A percentile compares a stretch with the other conserved stretches of the same genome.
Conservation (phyloP, 2,329 filamentous ascomycete species). For the Bertia moriformis region DNA sequence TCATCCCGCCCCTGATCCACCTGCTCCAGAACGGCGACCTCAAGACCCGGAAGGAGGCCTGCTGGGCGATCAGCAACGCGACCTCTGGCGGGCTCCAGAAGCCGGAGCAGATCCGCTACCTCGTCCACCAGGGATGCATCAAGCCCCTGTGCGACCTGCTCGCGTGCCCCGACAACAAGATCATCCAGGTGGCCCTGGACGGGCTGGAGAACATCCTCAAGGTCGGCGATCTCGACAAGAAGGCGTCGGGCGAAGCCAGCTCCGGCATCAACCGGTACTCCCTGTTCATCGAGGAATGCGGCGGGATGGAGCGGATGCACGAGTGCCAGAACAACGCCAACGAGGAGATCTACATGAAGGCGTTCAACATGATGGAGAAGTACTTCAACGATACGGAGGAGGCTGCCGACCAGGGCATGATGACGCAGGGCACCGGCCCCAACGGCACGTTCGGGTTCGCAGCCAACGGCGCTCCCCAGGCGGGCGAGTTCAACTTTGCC, state of each 20-base stretch:
- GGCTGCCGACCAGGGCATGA: constrained; percentile 67
- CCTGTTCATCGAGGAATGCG: constrained; percentile 94
- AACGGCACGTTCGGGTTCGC: constrained; percentile 73
- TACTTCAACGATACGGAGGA: constrained; percentile 99
- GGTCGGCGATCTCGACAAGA: constrained; percentile 97
- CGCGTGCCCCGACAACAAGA: constrained; percentile 96
- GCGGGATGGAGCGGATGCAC: constrained; percentile 99
- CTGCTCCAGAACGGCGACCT: constrained; percentile 92
- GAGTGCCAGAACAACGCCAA: constrained; percentile 99
- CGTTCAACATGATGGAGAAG: constrained; percentile 99
- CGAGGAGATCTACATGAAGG: constrained; percentile 99
- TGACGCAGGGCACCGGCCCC: constrained; percentile 53
- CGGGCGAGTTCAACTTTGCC: constrained; percentile 87
- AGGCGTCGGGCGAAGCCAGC: constrained; percentile 59
- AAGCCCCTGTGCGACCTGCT: constrained; percentile 92
- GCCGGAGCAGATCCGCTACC: constrained; percentile 93
- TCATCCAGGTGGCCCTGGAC: constrained; percentile 95
- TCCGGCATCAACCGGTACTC: constrained; percentile 91
- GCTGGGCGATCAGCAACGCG: constrained; percentile 98
- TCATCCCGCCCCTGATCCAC: constrained; percentile 91
- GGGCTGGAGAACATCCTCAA: constrained; percentile 98
- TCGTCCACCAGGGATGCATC: constrained; percentile 88
- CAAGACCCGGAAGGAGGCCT: constrained; percentile 98
- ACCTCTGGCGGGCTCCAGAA: constrained; percentile 96
- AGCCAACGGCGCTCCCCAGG: constrained; percentile 41